Conservation (phyloP, 2,329 filamentous ascomycete genomes). For the Aspergillus proliferans region DNA sequence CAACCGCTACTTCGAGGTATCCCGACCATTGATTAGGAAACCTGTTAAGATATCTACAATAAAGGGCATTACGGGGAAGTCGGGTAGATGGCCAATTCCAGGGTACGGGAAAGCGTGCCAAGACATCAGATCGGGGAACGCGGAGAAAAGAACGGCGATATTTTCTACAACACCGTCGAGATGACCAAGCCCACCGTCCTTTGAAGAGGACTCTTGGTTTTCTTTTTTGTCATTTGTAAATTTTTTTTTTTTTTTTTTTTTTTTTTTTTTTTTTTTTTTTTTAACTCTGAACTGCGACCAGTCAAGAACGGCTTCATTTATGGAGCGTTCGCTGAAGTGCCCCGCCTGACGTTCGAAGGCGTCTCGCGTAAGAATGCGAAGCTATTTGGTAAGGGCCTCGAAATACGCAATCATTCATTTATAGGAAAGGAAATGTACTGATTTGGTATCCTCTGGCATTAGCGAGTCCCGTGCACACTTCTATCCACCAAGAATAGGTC, state of each 20-base stretch:
- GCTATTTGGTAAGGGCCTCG: background rate
- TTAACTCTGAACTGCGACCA: too few relatives aligned
- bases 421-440: background rate
- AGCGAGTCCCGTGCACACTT: background rate
- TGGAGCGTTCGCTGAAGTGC: background rate
- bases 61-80: too few relatives aligned
- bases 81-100: too few relatives aligned
- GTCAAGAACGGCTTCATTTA: too few relatives aligned
- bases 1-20: background rate
- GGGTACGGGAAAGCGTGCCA: background rate
- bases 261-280: too few relatives aligned
- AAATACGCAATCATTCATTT: background rate
- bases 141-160: background rate
- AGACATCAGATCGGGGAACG: background rate
- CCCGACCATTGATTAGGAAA: background rate
- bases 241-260: too few relatives aligned
- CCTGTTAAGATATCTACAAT: background rate
- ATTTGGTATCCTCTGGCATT: background rate
- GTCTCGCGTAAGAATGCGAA: background rate
- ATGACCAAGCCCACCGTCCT: too few relatives aligned
- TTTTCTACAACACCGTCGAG: background rate
- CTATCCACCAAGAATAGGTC: background rate
- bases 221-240: background rate
- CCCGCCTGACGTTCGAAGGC: background rate
- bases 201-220: background rate